These are phyloP conservation scores for Bathelium albidoporum DNA, from an alignment of 495 filamentous ascomycete genomes.

Conservation along the genomic window DNA sequence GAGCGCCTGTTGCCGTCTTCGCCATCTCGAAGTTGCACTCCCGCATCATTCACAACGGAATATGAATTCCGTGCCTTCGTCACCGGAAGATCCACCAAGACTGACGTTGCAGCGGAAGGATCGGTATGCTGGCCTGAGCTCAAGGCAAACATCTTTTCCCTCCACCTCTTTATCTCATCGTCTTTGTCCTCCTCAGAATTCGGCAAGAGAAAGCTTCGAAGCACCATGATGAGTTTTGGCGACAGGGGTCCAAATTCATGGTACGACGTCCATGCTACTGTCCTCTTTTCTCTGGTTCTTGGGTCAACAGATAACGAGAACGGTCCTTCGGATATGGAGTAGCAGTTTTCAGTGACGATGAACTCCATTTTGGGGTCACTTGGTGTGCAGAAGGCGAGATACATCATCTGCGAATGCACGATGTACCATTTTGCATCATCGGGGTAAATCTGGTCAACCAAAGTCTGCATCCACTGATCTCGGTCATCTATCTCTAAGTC, in stretches of 20 bases:
- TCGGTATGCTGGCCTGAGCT: not conserved
- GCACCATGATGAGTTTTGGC: not conserved
- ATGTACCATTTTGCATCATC: not conserved
- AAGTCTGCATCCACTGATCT: not conserved
- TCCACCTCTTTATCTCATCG: not conserved
- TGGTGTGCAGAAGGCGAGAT: not conserved
- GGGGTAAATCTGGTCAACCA: not conserved
- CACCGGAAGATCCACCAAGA: not conserved
- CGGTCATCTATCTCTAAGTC: not conserved
- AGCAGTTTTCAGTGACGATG: not conserved
- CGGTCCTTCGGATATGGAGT: not conserved
- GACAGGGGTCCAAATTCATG: not conserved
- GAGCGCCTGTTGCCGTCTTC: not conserved
- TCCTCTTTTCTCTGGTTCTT: not conserved
- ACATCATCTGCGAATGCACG: not conserved
- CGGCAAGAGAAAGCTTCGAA: not conserved
- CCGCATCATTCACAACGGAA: not conserved
- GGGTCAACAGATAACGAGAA: not conserved
- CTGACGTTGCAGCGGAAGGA: not conserved
- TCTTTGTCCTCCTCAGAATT: not conserved
- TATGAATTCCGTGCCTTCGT: not conserved
- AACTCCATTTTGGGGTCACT: not conserved
- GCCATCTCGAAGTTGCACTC: not conserved
- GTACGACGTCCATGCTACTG: not conserved
- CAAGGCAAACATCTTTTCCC: not conserved